A percentile compares a stretch with the other conserved stretches of the same genome.
Evolutionary conservation across 2,329 filamentous ascomycete species (phyloP).

Genomic region (Plenodomus lindquistii): DNA sequence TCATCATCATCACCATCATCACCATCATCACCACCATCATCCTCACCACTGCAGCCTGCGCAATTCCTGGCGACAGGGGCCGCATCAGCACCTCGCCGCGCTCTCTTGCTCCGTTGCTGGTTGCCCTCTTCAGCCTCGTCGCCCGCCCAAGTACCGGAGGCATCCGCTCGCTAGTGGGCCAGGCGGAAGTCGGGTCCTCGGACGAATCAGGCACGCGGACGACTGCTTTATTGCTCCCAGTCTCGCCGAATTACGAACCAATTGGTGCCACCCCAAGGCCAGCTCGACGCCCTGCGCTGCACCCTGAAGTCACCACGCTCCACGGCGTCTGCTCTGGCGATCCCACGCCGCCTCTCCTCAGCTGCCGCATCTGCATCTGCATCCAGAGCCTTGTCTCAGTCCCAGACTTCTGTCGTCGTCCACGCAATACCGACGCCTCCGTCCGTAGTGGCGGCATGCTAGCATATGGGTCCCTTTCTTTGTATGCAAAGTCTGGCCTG

Average conservation of each 20-base stretch:
- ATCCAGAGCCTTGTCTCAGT: slow-evolving; percentile 16
- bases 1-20: slow-evolving; percentile 1
- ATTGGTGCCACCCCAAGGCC: slow-evolving; percentile 24
- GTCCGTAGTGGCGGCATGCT: slow-evolving; percentile 23
- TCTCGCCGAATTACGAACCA: slow-evolving; percentile 31
- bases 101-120: slow-evolving; percentile 13
- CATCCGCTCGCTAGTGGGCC: slow-evolving; percentile 31
- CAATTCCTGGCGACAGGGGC: slow-evolving; percentile 12
- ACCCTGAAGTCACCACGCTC: slow-evolving; percentile 15
- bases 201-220: slow-evolving; percentile 32
- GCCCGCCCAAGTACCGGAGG: slow-evolving; percentile 27
- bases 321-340: slow-evolving; percentile 8
- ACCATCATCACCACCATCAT: slow-evolving; percentile 9
- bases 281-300: slow-evolving; percentile 19
- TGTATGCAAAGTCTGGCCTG: slow-evolving; percentile 16
- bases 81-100: slow-evolving; percentile 16
- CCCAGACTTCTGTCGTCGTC: slow-evolving; percentile 19
- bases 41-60: background rate
- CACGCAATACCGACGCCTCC: slow-evolving; percentile 16
- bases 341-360: slow-evolving; percentile 11
- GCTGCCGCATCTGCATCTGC: slow-evolving; percentile 4
- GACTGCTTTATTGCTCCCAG: slow-evolving; percentile 33
- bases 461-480: slow-evolving; percentile 18
- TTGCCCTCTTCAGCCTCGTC: slow-evolving; percentile 34
- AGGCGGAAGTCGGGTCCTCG: slow-evolving; percentile 28